A percentile compares a stretch with the other conserved stretches of the same genome.
Conservation (phyloP, 139 green algal species). For the Penium margaritaceum region DNA sequence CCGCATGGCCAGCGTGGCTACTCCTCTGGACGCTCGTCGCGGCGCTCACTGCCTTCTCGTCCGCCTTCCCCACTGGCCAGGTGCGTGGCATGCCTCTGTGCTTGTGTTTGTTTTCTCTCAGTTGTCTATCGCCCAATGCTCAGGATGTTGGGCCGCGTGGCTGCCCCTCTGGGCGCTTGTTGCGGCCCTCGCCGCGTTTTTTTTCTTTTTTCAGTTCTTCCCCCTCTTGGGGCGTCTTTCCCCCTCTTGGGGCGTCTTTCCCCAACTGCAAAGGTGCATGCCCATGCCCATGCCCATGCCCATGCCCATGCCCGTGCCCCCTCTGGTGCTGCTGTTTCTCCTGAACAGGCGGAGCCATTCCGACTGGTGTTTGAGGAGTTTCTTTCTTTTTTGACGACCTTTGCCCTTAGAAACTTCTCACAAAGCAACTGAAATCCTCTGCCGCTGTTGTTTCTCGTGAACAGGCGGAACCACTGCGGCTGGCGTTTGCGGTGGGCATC, state of each 20-base stretch:
- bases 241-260: conserved; percentile 15
- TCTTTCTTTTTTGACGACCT: no score
- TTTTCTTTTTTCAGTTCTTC: conserved; percentile 51
- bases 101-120: background rate
- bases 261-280: no score
- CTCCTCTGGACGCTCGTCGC: conserved; percentile 58
- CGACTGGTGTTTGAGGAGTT: no score
- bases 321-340: no score
- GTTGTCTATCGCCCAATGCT: background rate
- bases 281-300: no score
- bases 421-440: no score
- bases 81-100: background rate
- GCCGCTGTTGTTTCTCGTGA: no score
- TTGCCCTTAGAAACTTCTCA: no score
- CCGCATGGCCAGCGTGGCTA: conserved; percentile 77
- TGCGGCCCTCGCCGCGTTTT: conserved; percentile 44
- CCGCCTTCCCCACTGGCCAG: conserved; percentile 37
- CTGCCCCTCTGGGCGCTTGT: conserved; percentile 63
- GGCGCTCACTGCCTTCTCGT: conserved; percentile 46
- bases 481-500: conserved; percentile 24
- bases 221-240: conserved; percentile 58
- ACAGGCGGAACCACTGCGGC: conserved; percentile 1
- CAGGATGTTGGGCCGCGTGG: conserved; percentile 84
- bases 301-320: no score
- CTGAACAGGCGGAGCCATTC: no score